phyloP scores from a whole-genome alignment of 2,329 filamentous ascomycete species.

The Nothomitra cinnamomea region DNA sequence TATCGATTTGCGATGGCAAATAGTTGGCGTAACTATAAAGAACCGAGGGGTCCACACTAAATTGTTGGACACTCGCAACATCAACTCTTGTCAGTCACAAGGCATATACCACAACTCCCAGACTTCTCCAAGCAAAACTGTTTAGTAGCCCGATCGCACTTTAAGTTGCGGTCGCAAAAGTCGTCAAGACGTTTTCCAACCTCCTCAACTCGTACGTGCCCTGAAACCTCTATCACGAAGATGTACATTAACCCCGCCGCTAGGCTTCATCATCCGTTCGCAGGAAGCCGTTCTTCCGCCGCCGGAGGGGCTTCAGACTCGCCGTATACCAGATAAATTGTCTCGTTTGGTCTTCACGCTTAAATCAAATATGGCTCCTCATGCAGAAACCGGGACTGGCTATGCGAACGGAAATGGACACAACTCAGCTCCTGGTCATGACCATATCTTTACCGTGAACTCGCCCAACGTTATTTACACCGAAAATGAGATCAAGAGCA shows the following conservation, averaged over 20 bases:
- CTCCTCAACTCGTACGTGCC: conserved; percentile 78
- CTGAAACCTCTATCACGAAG: conserved; percentile 1
- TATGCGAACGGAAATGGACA: conserved; percentile 34
- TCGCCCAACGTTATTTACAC: conserved; percentile 90
- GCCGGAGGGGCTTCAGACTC: conserved; percentile 60
- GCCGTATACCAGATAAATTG: conserved; percentile 29
- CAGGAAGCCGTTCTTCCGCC: conserved; percentile 82
- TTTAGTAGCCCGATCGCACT: conserved; percentile 1
- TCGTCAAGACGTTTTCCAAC: conserved; percentile 97
- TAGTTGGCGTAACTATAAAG: not conserved
- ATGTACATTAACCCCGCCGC: conserved; percentile 6
- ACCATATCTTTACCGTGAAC: conserved; percentile 65
- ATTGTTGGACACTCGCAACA: not conserved
- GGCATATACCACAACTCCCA: not conserved
- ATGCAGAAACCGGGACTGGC: conserved; percentile 53
- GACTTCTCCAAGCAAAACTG: not conserved
- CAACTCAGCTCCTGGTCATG: conserved; percentile 27
- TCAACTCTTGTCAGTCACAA: not conserved
- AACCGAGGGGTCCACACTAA: not conserved
- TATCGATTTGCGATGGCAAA: not conserved
- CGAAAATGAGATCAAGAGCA: conserved; percentile 72
- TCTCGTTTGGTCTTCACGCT: conserved; percentile 11
- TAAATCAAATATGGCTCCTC: conserved; percentile 65
- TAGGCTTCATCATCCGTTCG: conserved; percentile 90
- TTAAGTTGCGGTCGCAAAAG: conserved; percentile 19